These are phyloP conservation scores for Adenanthera pavonina DNA, from an alignment of 306 rosid genomes.

Conservation along the genomic window DNA sequence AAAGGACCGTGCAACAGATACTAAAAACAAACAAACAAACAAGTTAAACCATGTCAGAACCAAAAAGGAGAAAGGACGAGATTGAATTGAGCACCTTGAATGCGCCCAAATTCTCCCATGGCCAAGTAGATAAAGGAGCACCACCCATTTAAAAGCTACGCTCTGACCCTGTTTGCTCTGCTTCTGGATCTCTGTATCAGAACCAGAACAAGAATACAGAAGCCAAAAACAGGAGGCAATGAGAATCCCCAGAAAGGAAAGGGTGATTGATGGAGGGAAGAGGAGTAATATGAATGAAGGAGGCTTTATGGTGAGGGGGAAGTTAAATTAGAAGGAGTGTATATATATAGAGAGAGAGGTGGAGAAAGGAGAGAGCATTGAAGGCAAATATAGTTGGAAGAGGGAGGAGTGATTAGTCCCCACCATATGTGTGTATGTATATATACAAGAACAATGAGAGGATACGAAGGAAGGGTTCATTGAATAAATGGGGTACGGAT, in stretches of 20 bases:
- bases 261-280: too few relatives aligned
- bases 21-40: constrained; percentile 34
- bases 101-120: constrained; percentile 79
- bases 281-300: too few relatives aligned
- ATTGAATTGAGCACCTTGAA: constrained; percentile 61
- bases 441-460: neutral
- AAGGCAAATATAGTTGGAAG: neutral
- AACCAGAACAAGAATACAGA: neutral
- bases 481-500: neutral
- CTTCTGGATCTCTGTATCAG: neutral
- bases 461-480: neutral
- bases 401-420: neutral
- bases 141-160: constrained; percentile 50
- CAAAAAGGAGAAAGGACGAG: neutral
- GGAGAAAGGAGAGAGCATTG: neutral
- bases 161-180: neutral
- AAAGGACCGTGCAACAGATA: constrained; percentile 75
- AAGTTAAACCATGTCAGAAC: neutral
- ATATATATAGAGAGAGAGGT: neutral
- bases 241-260: too few relatives aligned
- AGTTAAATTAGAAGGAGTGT: neutral
- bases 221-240: neutral
- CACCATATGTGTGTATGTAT: neutral
- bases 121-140: constrained; percentile 84
- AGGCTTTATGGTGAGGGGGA: too few relatives aligned